Conservation (phyloP, 768 basidiomycete species). For the Amylocystis lapponica region DNA sequence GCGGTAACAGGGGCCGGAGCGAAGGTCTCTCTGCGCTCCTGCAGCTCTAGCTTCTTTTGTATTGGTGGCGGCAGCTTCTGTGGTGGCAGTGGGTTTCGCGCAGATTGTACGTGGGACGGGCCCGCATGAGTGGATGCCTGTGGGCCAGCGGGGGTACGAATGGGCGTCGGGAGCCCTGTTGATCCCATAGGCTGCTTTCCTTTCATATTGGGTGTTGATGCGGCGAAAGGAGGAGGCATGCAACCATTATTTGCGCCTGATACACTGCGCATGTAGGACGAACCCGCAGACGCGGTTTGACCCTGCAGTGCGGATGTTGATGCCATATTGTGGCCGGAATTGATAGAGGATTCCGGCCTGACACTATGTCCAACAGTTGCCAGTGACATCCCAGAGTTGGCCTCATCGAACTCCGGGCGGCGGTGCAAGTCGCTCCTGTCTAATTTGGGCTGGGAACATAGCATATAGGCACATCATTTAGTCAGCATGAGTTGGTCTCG, state of each 20-base stretch:
- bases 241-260: no score
- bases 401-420: conserved; percentile 63
- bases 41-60: background rate
- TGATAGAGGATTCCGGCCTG: no score
- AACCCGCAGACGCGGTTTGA: conserved; percentile 26
- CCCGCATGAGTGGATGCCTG: no score
- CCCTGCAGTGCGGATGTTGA: conserved; percentile 13
- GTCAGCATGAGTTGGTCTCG: no score
- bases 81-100: conserved; percentile 10
- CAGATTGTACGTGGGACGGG: no score
- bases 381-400: no score
- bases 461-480: conserved; percentile 1
- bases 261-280: conserved; percentile 38
- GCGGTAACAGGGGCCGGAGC: conserved; percentile 5
- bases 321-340: conserved; percentile 2
- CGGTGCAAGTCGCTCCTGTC: conserved; percentile 64
- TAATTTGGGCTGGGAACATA: conserved; percentile 53
- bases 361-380: no score
- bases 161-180: conserved; percentile 28
- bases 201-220: conserved; percentile 10
- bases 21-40: conserved; percentile 9
- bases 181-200: conserved; percentile 3
- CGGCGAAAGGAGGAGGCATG: no score
- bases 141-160: conserved; percentile 25
- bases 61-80: no score